Base-by-base conservation (phyloP, 805 yeast genomes). In the Dipodascus geniculatus region DNA sequence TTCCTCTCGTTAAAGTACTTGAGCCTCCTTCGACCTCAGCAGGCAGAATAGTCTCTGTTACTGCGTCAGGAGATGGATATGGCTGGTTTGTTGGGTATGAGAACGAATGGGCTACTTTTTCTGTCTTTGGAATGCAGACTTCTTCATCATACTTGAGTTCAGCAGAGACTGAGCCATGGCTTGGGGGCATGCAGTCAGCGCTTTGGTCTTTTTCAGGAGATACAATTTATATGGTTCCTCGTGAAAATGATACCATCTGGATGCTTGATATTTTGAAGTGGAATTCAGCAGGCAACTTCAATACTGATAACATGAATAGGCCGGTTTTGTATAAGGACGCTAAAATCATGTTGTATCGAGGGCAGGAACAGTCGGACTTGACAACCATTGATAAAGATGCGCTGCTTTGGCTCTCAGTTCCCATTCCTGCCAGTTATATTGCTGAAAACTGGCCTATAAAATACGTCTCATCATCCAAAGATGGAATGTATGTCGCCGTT, bases 401-500 rank as follows among this genome's bases (percentile, higher is more conserved):
- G 0, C 66, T 68, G 51, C 65, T 71, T 16, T 78, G 82, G 82
- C 62, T 72, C 31, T 68, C 66, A n/a, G 68, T 75, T 33, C 67
- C 71, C 50, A 57, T 79, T 16, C 82, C 82, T 1, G 61, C 74
- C 2, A 59, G 65, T 22, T 79, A 78, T 56, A 65, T 70, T 47
- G 66, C 78, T 2, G 69, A 67, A 28, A 76, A 76, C 60, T 65
- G 71, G 66, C 74, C 74, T 2, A 68, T 79, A 1, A 60, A 70
- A 16, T 68, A 71, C 35, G 68, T 72, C 2, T 62, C 74, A n/a
- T 66, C 71, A 19, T 73, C 77, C 51, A 69, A 70, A 23, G 79
- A 77, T 57, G 82, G 82, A 9, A 63, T 72, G 50, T 69, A 68
- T 56, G 66, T 77, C 17, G 80, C 81, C 22, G 65, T 78, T 17